phyloP scores from a whole-genome alignment of 2,329 filamentous ascomycete species.

The Cladosporium phlei region DNA sequence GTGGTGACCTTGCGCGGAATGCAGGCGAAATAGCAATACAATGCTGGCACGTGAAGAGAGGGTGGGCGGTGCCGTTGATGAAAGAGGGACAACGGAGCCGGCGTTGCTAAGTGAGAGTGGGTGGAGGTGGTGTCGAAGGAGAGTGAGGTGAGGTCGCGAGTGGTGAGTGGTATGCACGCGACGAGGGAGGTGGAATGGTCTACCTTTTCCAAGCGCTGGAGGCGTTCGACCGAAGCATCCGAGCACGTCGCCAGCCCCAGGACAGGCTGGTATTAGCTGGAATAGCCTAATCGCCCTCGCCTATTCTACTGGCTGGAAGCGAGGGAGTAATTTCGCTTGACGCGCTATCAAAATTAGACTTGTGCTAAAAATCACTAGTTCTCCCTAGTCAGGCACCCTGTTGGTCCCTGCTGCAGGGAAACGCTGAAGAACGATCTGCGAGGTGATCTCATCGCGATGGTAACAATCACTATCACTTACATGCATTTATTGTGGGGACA shows the following conservation, averaged over 20 bases:
- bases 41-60: background rate
- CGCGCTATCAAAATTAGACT: background rate
- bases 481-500: background rate
- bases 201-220: background rate
- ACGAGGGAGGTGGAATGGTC: background rate
- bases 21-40: background rate
- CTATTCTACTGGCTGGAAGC: too few species aligned
- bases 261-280: background rate
- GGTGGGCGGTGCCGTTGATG: constrained; percentile 7
- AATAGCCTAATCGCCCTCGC: too few species aligned
- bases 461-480: background rate
- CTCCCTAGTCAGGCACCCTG: constrained; percentile 2
- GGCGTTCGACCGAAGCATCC: too few species aligned
- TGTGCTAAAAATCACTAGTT: background rate
- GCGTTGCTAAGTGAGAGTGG: constrained; percentile 3
- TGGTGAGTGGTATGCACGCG: constrained; percentile 2
- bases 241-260: too few species aligned
- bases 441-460: background rate
- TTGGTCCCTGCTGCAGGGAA: background rate
- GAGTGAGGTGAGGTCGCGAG: too few species aligned
- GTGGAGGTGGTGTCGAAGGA: constrained; percentile 10
- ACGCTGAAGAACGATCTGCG: constrained; percentile 4
- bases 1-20: background rate
- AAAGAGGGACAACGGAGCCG: constrained; percentile 11
- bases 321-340: constrained; percentile 7